Evolutionary conservation across 2,329 filamentous ascomycete species (phyloP), one percentile per base, ranked within the genome.

Genomic region (Rutstroemia sydowiana): DNA sequence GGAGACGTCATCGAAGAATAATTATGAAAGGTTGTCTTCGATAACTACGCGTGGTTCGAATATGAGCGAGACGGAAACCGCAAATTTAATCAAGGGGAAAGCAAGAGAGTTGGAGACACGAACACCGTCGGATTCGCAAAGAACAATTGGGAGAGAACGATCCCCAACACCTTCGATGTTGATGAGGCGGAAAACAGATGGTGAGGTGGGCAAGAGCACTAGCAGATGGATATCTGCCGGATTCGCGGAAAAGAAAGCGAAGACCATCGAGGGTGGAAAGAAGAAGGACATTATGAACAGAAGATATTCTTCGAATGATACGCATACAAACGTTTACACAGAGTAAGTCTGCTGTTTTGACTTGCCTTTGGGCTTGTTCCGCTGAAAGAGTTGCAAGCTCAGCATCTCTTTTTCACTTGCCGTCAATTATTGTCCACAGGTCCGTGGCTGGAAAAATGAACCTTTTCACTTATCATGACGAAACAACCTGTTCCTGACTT

Each of bases 271-370:
- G 32, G 43, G 18, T 14, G 43, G 34, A 16, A 52, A 47, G 52
- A 47, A 44, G 39, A 47, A 44, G 28, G 48, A 52, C 6, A 26
- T 1, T 0, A 6, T 14, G 7, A 53, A 45, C 20, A 49, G 45
- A 26, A 53, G 50, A 42, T 46, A 53, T 28, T 28, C 41, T 30
- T 18, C 10, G 11, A 39, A 48, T 23, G 30, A 37, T 8, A 16
- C 34, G 20, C 49, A 45, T 48, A 28, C 31, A 26, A 56, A 56
- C 43, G 43, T 56, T 14, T 52, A 56, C 48, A 56, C 54, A 3
- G 39, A 54, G 46, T 56, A 23, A 39, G 48, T 39, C 13, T 14
- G 36, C 13, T n/a, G n/a, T 20, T 40, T 11, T 18, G 11, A 40
- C 5, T 18, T 40, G 16, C 18, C 10, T 18, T 23, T 40, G 30